phyloP scores from a whole-genome alignment of 2,329 filamentous ascomycete species.

The Hypoxylon sp. region DNA sequence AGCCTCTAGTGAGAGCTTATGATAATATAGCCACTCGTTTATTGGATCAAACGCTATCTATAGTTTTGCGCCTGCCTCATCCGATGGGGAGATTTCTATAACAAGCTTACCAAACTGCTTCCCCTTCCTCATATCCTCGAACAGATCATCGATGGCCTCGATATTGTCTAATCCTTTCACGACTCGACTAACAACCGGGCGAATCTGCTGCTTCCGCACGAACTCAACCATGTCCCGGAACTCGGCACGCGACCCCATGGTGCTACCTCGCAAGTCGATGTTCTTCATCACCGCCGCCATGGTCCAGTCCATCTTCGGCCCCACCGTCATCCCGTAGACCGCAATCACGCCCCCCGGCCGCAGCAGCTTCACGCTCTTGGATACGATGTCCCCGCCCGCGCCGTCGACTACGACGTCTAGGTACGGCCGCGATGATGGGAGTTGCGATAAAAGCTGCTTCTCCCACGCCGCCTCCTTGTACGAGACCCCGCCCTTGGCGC shows the following conservation, averaged over 20 bases:
- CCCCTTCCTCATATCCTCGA: slow-evolving; percentile 88
- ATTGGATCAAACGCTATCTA: slow-evolving; percentile 46
- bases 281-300: slow-evolving; percentile 91
- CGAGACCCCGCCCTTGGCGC: slow-evolving; percentile 84
- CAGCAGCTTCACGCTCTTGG: slow-evolving; percentile 74
- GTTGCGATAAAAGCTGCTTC: slow-evolving; percentile 74
- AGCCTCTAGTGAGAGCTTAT: not conserved
- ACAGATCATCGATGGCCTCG: slow-evolving; percentile 83
- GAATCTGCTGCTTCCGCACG: slow-evolving; percentile 79
- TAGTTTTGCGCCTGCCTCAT: slow-evolving; percentile 58
- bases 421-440: slow-evolving; percentile 76
- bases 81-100: slow-evolving; percentile 72
- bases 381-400: slow-evolving; percentile 87
- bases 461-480: slow-evolving; percentile 89
- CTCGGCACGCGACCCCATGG: slow-evolving; percentile 92
- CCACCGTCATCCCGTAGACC: slow-evolving; percentile 91
- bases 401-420: slow-evolving; percentile 92
- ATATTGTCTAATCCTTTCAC: slow-evolving; percentile 82
- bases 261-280: slow-evolving; percentile 86
- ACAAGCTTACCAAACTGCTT: slow-evolving; percentile 95
- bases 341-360: slow-evolving; percentile 88
- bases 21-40: not conserved
- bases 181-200: slow-evolving; percentile 81
- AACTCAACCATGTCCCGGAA: slow-evolving; percentile 93
- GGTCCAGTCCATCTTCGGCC: slow-evolving; percentile 86